A percentile compares a stretch with the other conserved stretches of the same genome.
phyloP scores from a whole-genome alignment of 257 asterid genomes.

The Petunia axillaris region DNA sequence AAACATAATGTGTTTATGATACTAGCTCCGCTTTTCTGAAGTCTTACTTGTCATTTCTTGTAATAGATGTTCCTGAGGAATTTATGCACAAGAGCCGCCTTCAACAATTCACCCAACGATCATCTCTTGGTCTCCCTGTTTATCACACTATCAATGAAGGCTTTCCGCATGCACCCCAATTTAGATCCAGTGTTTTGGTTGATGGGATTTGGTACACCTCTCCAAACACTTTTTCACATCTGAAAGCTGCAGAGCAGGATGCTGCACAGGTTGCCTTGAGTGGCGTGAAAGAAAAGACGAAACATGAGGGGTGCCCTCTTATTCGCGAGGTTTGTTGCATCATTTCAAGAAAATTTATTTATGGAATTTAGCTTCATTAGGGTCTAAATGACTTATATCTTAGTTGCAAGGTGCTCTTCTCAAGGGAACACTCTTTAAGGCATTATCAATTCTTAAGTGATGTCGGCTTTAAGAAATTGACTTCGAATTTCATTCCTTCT shows the following conservation, averaged over 20 bases:
- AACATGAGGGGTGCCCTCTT: slow-evolving; percentile 39
- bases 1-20: slow-evolving; percentile 6
- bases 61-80: slow-evolving; percentile 22
- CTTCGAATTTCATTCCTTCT: not conserved
- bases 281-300: slow-evolving; percentile 39
- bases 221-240: slow-evolving; percentile 33
- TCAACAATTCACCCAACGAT: slow-evolving; percentile 37
- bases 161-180: slow-evolving; percentile 38
- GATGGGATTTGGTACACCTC: slow-evolving; percentile 43
- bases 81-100: slow-evolving; percentile 30
- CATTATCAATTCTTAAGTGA: not conserved
- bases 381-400: slow-evolving; percentile 10
- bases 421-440: slow-evolving; percentile 1
- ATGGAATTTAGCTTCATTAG: not conserved
- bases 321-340: slow-evolving; percentile 45
- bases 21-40: not conserved
- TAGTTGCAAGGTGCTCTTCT: slow-evolving; percentile 17
- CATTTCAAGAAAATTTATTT: not conserved
- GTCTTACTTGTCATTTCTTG: not conserved
- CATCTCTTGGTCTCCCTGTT: slow-evolving; percentile 27
- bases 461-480: not conserved
- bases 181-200: slow-evolving; percentile 48
- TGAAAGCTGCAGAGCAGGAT: slow-evolving; percentile 56
- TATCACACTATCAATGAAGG: slow-evolving; percentile 35
- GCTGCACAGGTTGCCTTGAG: slow-evolving; percentile 58